Evolutionary conservation across 768 basidiomycete genomes (phyloP), one percentile per base, ranked within the genome.

Genomic region (Vararia minispora): DNA sequence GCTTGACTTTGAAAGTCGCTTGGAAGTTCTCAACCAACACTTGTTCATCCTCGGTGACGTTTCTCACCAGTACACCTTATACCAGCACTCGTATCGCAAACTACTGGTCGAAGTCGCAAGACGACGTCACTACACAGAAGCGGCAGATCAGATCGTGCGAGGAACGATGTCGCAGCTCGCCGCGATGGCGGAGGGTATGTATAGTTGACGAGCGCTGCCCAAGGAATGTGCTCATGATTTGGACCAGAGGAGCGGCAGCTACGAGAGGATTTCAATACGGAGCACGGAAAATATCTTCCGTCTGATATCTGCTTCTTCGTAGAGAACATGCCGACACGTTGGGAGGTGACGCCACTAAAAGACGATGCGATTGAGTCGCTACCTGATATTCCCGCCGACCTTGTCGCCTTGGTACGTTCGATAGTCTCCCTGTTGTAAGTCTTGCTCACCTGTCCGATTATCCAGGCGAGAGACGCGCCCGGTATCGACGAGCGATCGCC

Each of bases 281-380:
- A 79, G 32, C 76, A 88, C 35, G 86, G 84, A 0, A 66, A 66
- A 10, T 72, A 80, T 53, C 67, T 90, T 2, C 86, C 86, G 1
- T 71, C 78, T 45, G 87, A 90, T 47, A 67, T 90, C 27, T 89
- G 87, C 52, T 60, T 87, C 12, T 83, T 72, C 43, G 75, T 88
- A 37, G 73, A 71, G 46, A 82, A 87, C 53, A 57, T 70, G 8
- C 86, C 86, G 8, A 85, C 82, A 26, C 67, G 65, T 37, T 86
- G 79, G 77, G 72, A 79, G 43, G 66, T 86, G 10, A 52, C 71
- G 1, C 76, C 84, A 0, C 65, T 60, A 55, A 59, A 68, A 18
- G 74, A 71, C 5, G 75, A 79, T 27, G 44, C 53, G 5, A 52
- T 59, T 13, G 84, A 87, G 54, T 60, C 59, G 7, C 58, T 86